Base-by-base conservation (phyloP, 164 flowering plant species). In the Liriodendron chinense region DNA sequence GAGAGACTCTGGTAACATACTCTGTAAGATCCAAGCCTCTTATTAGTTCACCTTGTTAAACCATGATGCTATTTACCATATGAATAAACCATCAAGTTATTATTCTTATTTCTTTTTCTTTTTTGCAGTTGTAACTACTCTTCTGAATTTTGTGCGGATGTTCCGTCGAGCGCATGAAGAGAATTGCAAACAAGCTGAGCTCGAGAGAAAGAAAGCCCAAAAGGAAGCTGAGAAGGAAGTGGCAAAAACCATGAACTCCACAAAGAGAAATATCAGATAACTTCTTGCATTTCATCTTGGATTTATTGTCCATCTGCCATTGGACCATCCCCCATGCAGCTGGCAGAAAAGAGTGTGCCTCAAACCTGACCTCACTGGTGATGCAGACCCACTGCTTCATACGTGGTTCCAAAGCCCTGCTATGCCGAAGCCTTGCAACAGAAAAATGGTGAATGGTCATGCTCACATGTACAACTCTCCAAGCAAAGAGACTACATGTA, bases 161-260 rank as follows among this genome's bases (percentile, higher is more conserved):
- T 96, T 94, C 76, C 90, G 86, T 65, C 91, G 83, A 81, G 95
- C 98, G 26, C 97, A 94, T 67, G 94, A 96, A 72, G 98, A 96
- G 78, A 94, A 94, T 78, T 78, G 82, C 74, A 91, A 94, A 83
- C 95, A 94, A 78, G 94, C 89, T 10, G 99, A 96, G 79, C 75
- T 90, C 76, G 99, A 94, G 85, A 92, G 82, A 87, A 92, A 92
- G 87, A 94, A 94, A 85, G 96, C 91, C 62, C 90, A 85, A 69
- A 94, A 94, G 80, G 97, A 92, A 81, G 92, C 92, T n/a, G 96
- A 94, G 80, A 88, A 87, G 92, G 96, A 89, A 84, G 89, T 87
- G 75, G 86, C 90, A 47, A 91, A 91, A 81, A 90, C 91, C 71
- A 23, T 85, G 63, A 86, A 76, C 75, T 82, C 78, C 65, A 78